These are phyloP conservation scores for Eucalyptus regnans DNA, from an alignment of 345 rosid genomes.

Conservation along the genomic window DNA sequence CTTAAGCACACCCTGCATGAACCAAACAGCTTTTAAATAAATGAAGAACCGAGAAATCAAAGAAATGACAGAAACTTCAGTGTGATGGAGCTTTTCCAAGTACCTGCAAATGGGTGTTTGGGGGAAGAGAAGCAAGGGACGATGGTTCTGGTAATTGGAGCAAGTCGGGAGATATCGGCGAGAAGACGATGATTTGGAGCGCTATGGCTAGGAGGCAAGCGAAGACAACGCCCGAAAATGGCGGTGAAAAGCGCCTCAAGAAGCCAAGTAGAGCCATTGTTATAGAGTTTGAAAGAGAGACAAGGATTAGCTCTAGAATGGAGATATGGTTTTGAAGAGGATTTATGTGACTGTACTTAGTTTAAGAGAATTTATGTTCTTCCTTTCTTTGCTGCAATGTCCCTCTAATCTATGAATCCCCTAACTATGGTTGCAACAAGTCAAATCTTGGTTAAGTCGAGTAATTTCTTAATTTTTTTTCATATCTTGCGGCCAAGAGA, in stretches of 20 bases:
- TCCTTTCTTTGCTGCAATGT: neutral
- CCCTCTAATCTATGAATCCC: neutral
- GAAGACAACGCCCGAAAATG: neutral
- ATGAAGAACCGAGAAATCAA: neutral
- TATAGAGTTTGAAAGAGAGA: neutral
- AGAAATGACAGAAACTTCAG: neutral
- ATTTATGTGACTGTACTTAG: neutral
- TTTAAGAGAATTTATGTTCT: neutral
- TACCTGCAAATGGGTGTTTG: constrained; percentile 28
- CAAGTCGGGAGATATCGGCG: constrained; percentile 24
- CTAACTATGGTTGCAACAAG: neutral
- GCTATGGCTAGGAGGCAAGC: constrained; percentile 12
- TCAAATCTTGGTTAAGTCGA: neutral
- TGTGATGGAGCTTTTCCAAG: neutral
- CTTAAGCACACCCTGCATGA: constrained; percentile 8
- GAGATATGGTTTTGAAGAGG: neutral
- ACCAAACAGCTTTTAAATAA: neutral
- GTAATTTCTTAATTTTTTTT: neutral
- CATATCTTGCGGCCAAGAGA: neutral
- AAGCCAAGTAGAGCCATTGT: neutral
- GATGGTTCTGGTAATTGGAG: constrained; percentile 12
- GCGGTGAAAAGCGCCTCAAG: neutral
- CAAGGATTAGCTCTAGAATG: neutral
- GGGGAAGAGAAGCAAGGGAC: neutral
- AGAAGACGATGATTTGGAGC: constrained; percentile 21